Percentiles rank a stretch among this genome's conserved stretches.
Evolutionary conservation across 345 rosid species (phyloP).

Genomic region (Ceriops decandra): DNA sequence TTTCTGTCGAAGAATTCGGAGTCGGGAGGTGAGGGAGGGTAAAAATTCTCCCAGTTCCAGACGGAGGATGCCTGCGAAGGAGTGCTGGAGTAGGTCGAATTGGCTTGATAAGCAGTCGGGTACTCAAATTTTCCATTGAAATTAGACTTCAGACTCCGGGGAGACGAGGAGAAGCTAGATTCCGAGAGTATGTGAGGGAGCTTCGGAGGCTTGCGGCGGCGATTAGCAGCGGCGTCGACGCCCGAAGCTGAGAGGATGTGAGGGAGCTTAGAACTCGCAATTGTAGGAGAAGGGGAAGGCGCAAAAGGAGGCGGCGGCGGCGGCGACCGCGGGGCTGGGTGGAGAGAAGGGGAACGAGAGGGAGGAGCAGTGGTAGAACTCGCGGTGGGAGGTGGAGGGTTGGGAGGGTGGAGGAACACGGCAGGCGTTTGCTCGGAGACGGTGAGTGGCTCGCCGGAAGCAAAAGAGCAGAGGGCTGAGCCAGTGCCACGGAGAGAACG

Average conservation of each 20-base stretch:
- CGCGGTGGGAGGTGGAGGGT: conserved; percentile 14
- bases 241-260: conserved; percentile 44
- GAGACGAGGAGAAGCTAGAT: conserved; percentile 73
- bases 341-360: conserved; percentile 42
- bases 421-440: conserved; percentile 87
- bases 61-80: conserved; percentile 91
- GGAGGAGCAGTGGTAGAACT: conserved; percentile 38
- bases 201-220: conserved; percentile 39
- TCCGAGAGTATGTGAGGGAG: conserved; percentile 91
- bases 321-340: conserved; percentile 33
- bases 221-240: conserved; percentile 23
- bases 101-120: conserved; percentile 69
- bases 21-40: conserved; percentile 94
- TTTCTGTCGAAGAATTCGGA: conserved; percentile 69
- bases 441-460: conserved; percentile 67
- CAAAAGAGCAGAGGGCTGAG: conserved; percentile 77
- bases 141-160: conserved; percentile 50
- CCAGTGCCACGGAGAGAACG: conserved; percentile 83
- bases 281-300: conserved; percentile 40
- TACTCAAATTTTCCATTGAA: conserved; percentile 36
- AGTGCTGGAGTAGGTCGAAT: conserved; percentile 62
- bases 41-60: conserved; percentile 97
- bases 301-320: conserved; percentile 22
- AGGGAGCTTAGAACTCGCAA: conserved; percentile 53
- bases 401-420: conserved; percentile 54